Evolutionary conservation across 441 rosid species (phyloP), one percentile per base, ranked within the genome.

Genomic region (Populus hybrid): DNA sequence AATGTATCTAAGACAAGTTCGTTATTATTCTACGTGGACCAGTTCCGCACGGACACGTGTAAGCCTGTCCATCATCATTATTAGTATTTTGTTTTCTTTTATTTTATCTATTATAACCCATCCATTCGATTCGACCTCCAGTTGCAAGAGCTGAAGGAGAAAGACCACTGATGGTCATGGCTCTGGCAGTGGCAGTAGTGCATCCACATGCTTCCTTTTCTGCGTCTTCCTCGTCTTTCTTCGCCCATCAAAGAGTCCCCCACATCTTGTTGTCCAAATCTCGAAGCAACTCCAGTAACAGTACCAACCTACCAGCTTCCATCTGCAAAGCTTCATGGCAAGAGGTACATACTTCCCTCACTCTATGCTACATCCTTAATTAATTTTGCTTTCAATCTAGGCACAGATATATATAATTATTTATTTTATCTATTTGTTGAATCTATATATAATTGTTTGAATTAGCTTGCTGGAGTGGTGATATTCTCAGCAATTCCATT

Each of bases 401-500:
- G 61, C 61, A 18, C 61, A 1, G 61, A 18, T 5, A 18, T 18
- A 18, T 54, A 54, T 7, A 54, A 18, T 54, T 54, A n/a, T 61
- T 18, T 32, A 5, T 16, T 57, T 7, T 14, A 5, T 12, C 18
- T 76, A 2, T 16, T 6, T 50, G 57, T 68, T 30, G 42, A 74
- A 18, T 77, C 61, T 50, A 4, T 26, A 24, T 72, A 26, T 18
- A 2, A 8, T 14, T 24, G 28, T 63, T 30, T 34, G 50, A 75
- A 72, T 72, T 36, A 95, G 99, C 93, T 93, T 24, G 97, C 90
- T 10, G 98, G 98, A 32, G 96, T 95, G 78, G 81, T 95, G 82
- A 90, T 93, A 23, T 91, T 95, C 87, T 95, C 98, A 38, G 97
- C 98, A 67, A 85, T 92, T 74, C 99, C 99, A 0, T 95, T 93